A percentile compares a stretch with the other conserved stretches of the same genome.
Conservation (phyloP, 2,329 filamentous ascomycete genomes). For the Aspergillus piperis region DNA sequence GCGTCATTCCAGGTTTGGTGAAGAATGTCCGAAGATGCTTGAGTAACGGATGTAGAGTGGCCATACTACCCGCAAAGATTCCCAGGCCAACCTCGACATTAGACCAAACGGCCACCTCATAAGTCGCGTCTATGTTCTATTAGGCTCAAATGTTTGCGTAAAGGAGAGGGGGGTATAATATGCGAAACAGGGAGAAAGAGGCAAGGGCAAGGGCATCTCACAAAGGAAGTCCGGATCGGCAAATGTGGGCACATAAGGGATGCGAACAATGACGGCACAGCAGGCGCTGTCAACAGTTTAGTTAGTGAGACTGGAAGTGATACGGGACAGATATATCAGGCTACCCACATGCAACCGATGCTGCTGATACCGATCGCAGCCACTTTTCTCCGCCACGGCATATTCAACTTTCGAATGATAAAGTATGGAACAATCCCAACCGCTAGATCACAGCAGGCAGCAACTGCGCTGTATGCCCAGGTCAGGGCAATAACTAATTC, state of each 20-base stretch:
- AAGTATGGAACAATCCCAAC: constrained; percentile 49
- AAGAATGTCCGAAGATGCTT: neutral
- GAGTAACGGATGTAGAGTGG: neutral
- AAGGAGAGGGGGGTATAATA: too few relatives aligned
- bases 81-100: constrained; percentile 4
- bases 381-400: neutral
- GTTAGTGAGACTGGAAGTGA: neutral
- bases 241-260: neutral
- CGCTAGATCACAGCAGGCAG: constrained; percentile 50
- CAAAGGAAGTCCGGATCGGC: neutral
- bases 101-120: neutral
- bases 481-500: constrained; percentile 27
- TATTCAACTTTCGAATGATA: neutral
- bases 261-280: neutral
- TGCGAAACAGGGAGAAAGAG: too few relatives aligned
- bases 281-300: neutral
- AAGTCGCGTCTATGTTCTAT: neutral
- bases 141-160: neutral
- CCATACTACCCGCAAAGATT: neutral
- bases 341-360: neutral
- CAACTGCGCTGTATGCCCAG: constrained; percentile 31
- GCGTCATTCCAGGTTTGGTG: neutral
- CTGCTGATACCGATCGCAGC: neutral
- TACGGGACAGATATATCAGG: too few relatives aligned
- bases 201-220: neutral